Percentiles rank a stretch among this genome's conserved stretches.
phyloP scores from a whole-genome alignment of 345 rosid genomes.

The Eucalyptus albens region DNA sequence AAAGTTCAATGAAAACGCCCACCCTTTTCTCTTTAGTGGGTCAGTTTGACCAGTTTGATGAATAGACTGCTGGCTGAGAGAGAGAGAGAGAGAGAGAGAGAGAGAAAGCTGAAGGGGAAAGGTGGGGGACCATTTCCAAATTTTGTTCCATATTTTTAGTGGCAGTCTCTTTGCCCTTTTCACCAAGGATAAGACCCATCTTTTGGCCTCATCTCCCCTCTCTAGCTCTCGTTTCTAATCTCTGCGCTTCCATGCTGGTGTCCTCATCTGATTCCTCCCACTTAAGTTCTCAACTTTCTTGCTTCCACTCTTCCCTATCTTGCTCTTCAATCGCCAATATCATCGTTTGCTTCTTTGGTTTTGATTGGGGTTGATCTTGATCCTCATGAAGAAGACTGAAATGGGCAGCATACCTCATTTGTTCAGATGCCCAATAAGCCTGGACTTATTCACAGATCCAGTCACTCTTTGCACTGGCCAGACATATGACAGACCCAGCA shows the following conservation, averaged over 20 bases:
- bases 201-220: not conserved
- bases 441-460: constrained; percentile 56
- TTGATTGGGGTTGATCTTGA: not conserved
- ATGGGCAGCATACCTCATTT: constrained; percentile 29
- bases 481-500: constrained; percentile 59
- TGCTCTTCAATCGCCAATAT: not conserved
- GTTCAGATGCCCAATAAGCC: constrained; percentile 61
- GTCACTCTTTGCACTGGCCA: constrained; percentile 66
- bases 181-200: not conserved
- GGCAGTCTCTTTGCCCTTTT: not conserved
- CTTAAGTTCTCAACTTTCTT: not conserved
- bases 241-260: not conserved
- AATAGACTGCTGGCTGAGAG: constrained; percentile 1
- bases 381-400: constrained; percentile 3
- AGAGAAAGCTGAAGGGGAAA: not conserved
- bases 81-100: not conserved
- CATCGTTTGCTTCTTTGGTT: not conserved
- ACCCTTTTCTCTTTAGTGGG: not conserved
- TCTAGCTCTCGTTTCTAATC: not conserved
- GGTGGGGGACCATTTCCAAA: not conserved
- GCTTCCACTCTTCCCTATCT: not conserved
- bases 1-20: not conserved
- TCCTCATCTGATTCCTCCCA: not conserved
- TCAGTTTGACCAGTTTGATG: constrained; percentile 22
- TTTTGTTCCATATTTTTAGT: constrained; percentile 6